Evolutionary conservation across 805 yeast genomes (phyloP).

Genomic region (Yarrowia keelungensis): DNA sequence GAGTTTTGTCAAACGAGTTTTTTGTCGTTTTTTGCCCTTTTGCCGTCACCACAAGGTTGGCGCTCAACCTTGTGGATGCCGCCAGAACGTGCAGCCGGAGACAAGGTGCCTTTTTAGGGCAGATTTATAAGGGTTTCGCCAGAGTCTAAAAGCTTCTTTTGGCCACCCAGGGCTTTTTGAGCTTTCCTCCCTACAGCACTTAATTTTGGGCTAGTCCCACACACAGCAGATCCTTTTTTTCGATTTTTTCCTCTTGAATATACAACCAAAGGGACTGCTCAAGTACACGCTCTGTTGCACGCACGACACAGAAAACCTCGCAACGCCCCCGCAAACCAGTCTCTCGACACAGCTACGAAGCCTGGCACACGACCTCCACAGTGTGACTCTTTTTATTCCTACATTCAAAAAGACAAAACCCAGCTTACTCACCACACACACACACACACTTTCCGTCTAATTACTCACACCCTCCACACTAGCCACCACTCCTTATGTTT

Average conservation of each 20-base stretch:
- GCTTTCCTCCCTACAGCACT: constrained; percentile 37
- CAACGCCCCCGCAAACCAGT: too few species aligned
- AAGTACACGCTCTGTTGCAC: not conserved
- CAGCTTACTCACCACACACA: not conserved
- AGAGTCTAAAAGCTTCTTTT: constrained; percentile 2
- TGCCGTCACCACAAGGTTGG: not conserved
- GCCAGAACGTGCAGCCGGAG: constrained; percentile 37
- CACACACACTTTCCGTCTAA: not conserved
- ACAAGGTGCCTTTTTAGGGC: constrained; percentile 38
- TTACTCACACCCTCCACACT: not conserved
- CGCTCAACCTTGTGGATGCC: not conserved
- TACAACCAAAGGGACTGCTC: not conserved
- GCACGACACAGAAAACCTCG: too few species aligned
- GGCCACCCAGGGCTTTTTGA: constrained; percentile 23
- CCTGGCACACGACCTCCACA: not conserved
- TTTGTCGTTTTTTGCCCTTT: not conserved
- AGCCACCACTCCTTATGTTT: constrained; percentile 8
- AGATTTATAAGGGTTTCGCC: constrained; percentile 20
- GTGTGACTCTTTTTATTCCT: too few species aligned
- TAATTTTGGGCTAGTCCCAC: constrained; percentile 22
- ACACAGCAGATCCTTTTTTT: constrained; percentile 23
- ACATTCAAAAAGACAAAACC: too few species aligned
- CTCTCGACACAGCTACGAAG: too few species aligned
- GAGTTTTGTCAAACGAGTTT: constrained; percentile 20
- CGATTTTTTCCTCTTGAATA: not conserved